Evolutionary conservation across 768 basidiomycete species (phyloP).

Genomic region (Auricularia auricula-judae): DNA sequence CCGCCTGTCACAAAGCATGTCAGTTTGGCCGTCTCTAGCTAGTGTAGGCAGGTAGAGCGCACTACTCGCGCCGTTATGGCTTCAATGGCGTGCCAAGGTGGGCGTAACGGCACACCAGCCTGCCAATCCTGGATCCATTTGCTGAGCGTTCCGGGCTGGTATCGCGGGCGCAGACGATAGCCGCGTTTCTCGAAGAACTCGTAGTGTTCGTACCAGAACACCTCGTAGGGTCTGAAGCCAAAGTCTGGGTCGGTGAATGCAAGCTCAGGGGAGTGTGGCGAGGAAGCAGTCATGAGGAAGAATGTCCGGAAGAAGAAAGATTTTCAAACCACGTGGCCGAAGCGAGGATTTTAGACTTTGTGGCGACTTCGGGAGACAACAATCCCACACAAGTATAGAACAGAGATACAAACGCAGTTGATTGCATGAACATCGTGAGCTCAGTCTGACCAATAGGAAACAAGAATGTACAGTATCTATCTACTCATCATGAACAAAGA

Average conservation of each 20-base stretch:
- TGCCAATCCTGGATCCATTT: not conserved
- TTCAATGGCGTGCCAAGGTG: not conserved
- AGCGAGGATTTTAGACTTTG: too few relatives aligned
- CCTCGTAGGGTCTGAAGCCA: not conserved
- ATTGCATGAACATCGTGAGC: too few relatives aligned
- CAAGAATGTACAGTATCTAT: too few relatives aligned
- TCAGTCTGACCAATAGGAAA: too few relatives aligned
- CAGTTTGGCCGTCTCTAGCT: not conserved
- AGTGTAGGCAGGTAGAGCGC: not conserved
- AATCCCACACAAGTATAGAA: too few relatives aligned
- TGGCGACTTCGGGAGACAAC: too few relatives aligned
- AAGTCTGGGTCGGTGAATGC: not conserved
- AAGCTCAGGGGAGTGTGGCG: not conserved
- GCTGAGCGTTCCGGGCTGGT: not conserved
- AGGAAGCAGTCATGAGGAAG: not conserved
- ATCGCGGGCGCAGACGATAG: not conserved
- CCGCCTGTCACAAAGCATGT: not conserved
- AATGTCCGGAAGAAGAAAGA: not conserved
- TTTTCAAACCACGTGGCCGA: too few relatives aligned
- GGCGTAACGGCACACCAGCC: not conserved
- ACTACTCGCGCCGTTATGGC: not conserved
- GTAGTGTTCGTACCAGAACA: not conserved
- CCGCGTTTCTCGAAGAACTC: not conserved
- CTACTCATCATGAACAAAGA: slow-evolving; percentile 59
- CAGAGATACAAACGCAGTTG: too few relatives aligned